Percentiles rank a stretch among this genome's conserved stretches.
phyloP scores from a whole-genome alignment of 2,329 filamentous ascomycete genomes.

The Metarhizium sp. region DNA sequence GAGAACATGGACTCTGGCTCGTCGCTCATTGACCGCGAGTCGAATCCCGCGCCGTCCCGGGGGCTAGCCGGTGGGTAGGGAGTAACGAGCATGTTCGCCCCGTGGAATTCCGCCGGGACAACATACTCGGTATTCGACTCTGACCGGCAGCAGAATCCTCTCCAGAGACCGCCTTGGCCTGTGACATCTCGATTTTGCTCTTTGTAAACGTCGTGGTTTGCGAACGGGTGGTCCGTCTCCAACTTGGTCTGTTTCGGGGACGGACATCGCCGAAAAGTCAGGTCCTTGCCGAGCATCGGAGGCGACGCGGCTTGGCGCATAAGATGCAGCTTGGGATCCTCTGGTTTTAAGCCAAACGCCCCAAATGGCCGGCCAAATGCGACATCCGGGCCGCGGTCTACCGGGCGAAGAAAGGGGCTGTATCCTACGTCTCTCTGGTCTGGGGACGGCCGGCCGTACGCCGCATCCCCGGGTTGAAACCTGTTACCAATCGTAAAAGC shows the following conservation, averaged over 20 bases:
- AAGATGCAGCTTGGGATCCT: conserved; percentile 32
- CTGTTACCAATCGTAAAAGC: conserved; percentile 6
- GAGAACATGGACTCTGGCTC: conserved; percentile 26
- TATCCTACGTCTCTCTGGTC: conserved; percentile 8
- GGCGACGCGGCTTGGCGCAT: conserved; percentile 53
- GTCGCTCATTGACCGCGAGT: conserved; percentile 26
- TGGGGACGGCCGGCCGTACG: background rate
- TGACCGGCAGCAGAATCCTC: conserved; percentile 53
- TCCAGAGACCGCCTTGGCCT: conserved; percentile 63
- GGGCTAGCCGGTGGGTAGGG: conserved; percentile 33
- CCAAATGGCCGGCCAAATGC: conserved; percentile 35
- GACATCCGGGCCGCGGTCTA: conserved; percentile 1
- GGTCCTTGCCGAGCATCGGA: conserved; percentile 79
- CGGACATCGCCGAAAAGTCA: conserved; percentile 70
- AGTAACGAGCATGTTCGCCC: conserved; percentile 41
- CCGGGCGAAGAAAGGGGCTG: conserved; percentile 1
- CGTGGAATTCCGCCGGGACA: conserved; percentile 33
- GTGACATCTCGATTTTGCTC: conserved; percentile 45
- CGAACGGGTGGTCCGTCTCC: conserved; percentile 62
- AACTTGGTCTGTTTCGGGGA: conserved; percentile 81
- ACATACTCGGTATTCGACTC: conserved; percentile 26
- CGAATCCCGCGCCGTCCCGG: conserved; percentile 34
- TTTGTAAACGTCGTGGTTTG: conserved; percentile 34
- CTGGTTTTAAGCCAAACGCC: conserved; percentile 25
- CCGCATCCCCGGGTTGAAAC: background rate